Evolutionary conservation across 768 basidiomycete species (phyloP).

Genomic region (Leccinum arenicola): DNA sequence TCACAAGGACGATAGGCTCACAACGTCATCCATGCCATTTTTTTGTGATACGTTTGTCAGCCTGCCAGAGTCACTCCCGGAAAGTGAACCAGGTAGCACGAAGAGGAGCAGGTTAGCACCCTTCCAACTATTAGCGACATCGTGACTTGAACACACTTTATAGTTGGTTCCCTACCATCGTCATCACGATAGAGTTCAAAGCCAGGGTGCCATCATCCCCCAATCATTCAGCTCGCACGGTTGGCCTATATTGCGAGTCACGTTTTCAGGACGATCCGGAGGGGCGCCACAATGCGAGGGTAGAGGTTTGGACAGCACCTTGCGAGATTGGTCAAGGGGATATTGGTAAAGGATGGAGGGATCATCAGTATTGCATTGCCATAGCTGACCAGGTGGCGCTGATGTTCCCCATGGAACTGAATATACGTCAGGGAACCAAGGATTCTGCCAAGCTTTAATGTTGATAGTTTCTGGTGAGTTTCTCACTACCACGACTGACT

Average conservation of each 20-base stretch:
- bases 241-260: constrained; percentile 46
- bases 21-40: constrained; percentile 49
- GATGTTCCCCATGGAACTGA: constrained; percentile 34
- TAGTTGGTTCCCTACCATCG: constrained; percentile 66
- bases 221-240: constrained; percentile 44
- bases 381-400: constrained; percentile 54
- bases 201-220: constrained; percentile 49
- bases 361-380: constrained; percentile 61
- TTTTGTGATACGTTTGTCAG: constrained; percentile 54
- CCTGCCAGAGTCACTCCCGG: constrained; percentile 46
- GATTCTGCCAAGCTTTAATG: constrained; percentile 24
- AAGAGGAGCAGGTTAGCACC: constrained; percentile 13
- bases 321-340: constrained; percentile 47
- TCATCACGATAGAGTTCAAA: constrained; percentile 62
- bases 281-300: constrained; percentile 54
- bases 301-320: constrained; percentile 69
- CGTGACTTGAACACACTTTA: neutral
- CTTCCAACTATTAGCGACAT: neutral
- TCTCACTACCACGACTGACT: neutral
- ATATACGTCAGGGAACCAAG: constrained; percentile 19
- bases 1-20: constrained; percentile 47
- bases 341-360: constrained; percentile 51
- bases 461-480: neutral
- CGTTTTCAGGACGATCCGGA: constrained; percentile 53
- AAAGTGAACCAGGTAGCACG: constrained; percentile 37